Conservation (phyloP, 2,329 filamentous ascomycete species). For the Stagonosporopsis chrysanthemi region DNA sequence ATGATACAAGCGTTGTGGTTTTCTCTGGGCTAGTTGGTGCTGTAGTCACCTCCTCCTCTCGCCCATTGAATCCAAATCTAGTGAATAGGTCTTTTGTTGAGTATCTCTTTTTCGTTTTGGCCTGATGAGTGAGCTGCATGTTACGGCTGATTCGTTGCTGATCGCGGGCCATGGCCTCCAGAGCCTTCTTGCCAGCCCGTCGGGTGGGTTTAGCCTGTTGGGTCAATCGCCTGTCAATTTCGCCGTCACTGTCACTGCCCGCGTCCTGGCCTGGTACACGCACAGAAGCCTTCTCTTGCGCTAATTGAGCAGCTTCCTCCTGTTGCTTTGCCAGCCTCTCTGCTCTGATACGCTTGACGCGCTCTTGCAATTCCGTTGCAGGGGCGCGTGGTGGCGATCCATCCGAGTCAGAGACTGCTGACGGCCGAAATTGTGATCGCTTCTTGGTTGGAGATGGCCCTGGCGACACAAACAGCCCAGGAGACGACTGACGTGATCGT, state of each 20-base stretch:
- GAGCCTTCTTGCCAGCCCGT: slow-evolving; percentile 91
- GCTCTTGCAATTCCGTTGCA: slow-evolving; percentile 71
- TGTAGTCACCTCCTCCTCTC: slow-evolving; percentile 21
- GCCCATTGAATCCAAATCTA: slow-evolving; percentile 75
- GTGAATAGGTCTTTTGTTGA: slow-evolving; percentile 83
- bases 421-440: slow-evolving; percentile 22
- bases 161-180: slow-evolving; percentile 94
- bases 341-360: slow-evolving; percentile 76
- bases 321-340: slow-evolving; percentile 74
- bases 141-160: slow-evolving; percentile 89
- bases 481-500: slow-evolving; percentile 52
- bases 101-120: slow-evolving; percentile 87
- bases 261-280: slow-evolving; percentile 54
- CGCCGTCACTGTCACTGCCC: slow-evolving; percentile 64
- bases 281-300: slow-evolving; percentile 47
- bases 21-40: slow-evolving; percentile 41
- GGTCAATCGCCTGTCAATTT: slow-evolving; percentile 60
- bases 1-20: slow-evolving; percentile 63
- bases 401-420: slow-evolving; percentile 52
- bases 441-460: slow-evolving; percentile 46
- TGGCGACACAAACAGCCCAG: slow-evolving; percentile 67
- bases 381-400: slow-evolving; percentile 54
- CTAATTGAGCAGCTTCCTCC: slow-evolving; percentile 52
- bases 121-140: slow-evolving; percentile 89
- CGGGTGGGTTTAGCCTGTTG: slow-evolving; percentile 74